These are phyloP conservation scores for Alisma plantagoaquatica DNA, from an alignment of 106 monocot species.

Conservation along the genomic window DNA sequence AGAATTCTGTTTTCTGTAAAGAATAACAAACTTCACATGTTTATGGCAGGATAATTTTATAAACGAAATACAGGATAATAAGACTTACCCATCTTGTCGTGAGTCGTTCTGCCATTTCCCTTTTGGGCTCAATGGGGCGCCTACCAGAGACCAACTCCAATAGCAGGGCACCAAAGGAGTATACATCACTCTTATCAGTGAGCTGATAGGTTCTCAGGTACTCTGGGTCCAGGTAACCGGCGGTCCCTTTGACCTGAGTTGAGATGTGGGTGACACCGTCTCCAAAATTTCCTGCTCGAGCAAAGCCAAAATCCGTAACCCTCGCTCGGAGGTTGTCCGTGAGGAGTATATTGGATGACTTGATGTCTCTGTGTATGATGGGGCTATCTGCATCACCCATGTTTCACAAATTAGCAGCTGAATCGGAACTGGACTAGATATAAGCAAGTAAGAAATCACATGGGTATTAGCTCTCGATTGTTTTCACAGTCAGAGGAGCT, in stretches of 20 bases:
- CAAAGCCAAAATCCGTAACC: constrained; percentile 90
- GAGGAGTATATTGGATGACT: constrained; percentile 76
- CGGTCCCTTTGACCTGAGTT: constrained; percentile 86
- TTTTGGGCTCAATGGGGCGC: constrained; percentile 60
- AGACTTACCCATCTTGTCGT: constrained; percentile 60
- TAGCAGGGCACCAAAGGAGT: constrained; percentile 71
- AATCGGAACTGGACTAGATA: too few species aligned
- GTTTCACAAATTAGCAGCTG: too few species aligned
- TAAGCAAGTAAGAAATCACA: too few species aligned
- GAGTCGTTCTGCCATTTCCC: constrained; percentile 31
- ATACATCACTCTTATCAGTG: constrained; percentile 81
- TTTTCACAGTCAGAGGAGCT: too few species aligned
- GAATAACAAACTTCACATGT: too few species aligned
- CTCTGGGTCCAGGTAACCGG: constrained; percentile 85
- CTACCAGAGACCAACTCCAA: constrained; percentile 67
- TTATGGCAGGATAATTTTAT: neutral
- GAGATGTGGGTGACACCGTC: constrained; percentile 41
- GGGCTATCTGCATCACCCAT: constrained; percentile 71
- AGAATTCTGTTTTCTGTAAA: too few species aligned
- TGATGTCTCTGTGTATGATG: constrained; percentile 90
- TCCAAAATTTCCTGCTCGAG: constrained; percentile 33
- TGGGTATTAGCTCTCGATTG: too few species aligned
- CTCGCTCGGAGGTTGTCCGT: constrained; percentile 69
- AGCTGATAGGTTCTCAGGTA: constrained; percentile 77
- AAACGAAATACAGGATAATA: neutral